phyloP scores from a whole-genome alignment of 169 alveolate species.

The Plasmodium vivax region DNA sequence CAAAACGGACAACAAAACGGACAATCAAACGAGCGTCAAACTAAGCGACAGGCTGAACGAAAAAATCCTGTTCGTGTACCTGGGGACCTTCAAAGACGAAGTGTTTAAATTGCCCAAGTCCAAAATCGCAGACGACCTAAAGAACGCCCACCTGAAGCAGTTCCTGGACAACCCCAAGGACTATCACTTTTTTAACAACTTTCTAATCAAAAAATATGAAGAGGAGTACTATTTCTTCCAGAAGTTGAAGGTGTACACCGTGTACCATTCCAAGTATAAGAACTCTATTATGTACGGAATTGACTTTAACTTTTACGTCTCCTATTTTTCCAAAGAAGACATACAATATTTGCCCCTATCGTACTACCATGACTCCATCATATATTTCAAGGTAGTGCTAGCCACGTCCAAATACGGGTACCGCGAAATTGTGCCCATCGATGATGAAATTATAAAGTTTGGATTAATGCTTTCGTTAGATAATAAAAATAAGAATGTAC shows the following conservation, averaged over 20 bases:
- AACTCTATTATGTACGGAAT: slow-evolving; percentile 32
- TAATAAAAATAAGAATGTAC: slow-evolving; percentile 65
- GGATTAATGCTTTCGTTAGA: slow-evolving; percentile 67
- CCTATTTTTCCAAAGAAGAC: slow-evolving; percentile 43
- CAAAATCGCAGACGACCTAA: slow-evolving; percentile 41
- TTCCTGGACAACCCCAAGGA: slow-evolving; percentile 29
- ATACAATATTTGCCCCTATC: slow-evolving; percentile 52
- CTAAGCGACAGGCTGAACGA: background rate
- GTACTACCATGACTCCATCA: slow-evolving; percentile 65
- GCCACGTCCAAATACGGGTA: slow-evolving; percentile 53
- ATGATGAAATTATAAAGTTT: slow-evolving; percentile 64
- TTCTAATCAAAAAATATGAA: slow-evolving; percentile 49
- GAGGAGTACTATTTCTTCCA: slow-evolving; percentile 54
- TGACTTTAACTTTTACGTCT: slow-evolving; percentile 64
- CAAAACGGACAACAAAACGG: too few relatives aligned
- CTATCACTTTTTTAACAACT: slow-evolving; percentile 46
- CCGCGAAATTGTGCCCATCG: slow-evolving; percentile 67
- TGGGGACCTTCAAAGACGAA: slow-evolving; percentile 61
- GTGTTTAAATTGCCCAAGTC: slow-evolving; percentile 54
- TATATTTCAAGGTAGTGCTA: slow-evolving; percentile 57
- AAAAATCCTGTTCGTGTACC: slow-evolving; percentile 37
- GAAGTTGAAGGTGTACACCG: slow-evolving; percentile 15
- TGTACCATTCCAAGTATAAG: slow-evolving; percentile 53
- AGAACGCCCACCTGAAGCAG: slow-evolving; percentile 44
- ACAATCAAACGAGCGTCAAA: background rate